phyloP scores from a whole-genome alignment of 2,329 filamentous ascomycete species.

The Calycina herbarum region DNA sequence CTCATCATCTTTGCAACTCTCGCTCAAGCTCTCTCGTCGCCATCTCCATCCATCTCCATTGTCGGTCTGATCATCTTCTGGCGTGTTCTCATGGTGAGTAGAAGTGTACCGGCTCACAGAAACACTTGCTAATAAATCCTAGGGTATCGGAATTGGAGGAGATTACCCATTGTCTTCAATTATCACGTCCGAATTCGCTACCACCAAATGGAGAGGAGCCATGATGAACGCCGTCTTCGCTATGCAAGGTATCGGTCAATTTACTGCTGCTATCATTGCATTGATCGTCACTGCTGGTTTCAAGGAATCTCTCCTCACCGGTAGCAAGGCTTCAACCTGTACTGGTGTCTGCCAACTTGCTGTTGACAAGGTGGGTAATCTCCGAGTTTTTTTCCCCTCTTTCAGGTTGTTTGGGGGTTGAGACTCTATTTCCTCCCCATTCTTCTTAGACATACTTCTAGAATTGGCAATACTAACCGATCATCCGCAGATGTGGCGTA shows the following conservation, averaged over 20 bases:
- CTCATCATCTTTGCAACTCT: conserved; percentile 78
- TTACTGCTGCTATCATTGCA: conserved; percentile 72
- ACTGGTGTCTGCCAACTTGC: conserved; percentile 62
- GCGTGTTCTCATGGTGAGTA: conserved; percentile 67
- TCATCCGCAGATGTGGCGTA: no score
- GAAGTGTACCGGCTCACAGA: not conserved
- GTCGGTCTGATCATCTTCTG: conserved; percentile 74
- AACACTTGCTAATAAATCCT: conserved; percentile 36
- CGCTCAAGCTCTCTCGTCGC: conserved; percentile 66
- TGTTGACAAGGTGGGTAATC: conserved; percentile 57
- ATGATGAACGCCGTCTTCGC: conserved; percentile 88
- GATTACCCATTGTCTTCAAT: conserved; percentile 82
- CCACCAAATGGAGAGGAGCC: conserved; percentile 79
- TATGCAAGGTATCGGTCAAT: conserved; percentile 86
- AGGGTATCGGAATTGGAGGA: conserved; percentile 66
- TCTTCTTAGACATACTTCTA: no score
- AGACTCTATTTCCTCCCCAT: no score
- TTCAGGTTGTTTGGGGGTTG: no score
- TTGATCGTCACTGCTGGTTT: conserved; percentile 73
- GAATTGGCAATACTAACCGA: no score
- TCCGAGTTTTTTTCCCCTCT: no score
- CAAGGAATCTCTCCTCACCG: conserved; percentile 59
- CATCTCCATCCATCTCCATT: conserved; percentile 62
- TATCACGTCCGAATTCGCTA: conserved; percentile 85
- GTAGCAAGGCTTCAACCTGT: conserved; percentile 56